Percentiles rank a stretch among this genome's conserved stretches.
Conservation (phyloP, 164 flowering plant genomes). For the Umbellularia californica region DNA sequence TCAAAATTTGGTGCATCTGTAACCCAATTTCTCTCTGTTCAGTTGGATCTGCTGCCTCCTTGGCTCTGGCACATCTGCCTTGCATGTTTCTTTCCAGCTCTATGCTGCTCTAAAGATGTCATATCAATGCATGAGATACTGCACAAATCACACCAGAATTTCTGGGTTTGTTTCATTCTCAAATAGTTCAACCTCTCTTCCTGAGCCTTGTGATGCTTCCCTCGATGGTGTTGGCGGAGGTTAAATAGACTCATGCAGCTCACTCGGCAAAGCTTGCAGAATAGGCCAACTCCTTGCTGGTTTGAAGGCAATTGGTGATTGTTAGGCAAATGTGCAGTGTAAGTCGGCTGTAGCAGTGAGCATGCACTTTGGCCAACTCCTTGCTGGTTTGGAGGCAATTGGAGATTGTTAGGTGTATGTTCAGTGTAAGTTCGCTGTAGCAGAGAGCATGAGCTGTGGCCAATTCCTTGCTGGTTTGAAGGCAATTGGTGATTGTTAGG, state of each 20-base stretch:
- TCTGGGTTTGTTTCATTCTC: not conserved
- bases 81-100: conserved; percentile 2
- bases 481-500: not conserved
- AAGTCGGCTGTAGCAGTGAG: no score
- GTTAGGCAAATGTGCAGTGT: no score
- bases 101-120: not conserved
- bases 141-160: not conserved
- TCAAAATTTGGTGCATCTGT: no score
- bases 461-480: not conserved
- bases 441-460: not conserved
- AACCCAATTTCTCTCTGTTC: no score
- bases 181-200: not conserved
- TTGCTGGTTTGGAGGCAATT: no score
- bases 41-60: not conserved
- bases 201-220: conserved; percentile 4
- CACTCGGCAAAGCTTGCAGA: not conserved
- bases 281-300: not conserved
- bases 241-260: not conserved
- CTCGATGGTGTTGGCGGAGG: not conserved
- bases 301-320: not conserved
- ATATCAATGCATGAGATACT: not conserved
- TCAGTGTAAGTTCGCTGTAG: no score
- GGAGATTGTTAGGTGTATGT: no score
- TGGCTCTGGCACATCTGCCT: not conserved
- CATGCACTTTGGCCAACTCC: no score